Evolutionary conservation across 352 stramenopile genomes (phyloP).

Genomic region (Phytophthora melonis): DNA sequence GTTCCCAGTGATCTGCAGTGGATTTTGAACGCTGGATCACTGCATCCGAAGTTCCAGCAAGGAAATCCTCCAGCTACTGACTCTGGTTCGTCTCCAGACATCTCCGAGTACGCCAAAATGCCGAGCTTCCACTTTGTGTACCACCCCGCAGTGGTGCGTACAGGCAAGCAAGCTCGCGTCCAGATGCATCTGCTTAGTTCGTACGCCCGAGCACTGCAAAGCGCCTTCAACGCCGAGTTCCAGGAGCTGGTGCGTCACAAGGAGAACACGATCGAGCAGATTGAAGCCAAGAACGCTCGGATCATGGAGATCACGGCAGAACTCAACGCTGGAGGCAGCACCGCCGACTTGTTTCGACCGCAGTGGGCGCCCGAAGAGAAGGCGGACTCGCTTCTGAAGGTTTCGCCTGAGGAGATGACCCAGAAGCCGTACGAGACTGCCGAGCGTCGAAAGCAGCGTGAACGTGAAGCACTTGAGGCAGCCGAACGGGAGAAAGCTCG

Average conservation of each 20-base stretch:
- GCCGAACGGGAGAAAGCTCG: constrained; percentile 44
- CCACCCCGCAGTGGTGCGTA: constrained; percentile 85
- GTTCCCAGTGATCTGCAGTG: constrained; percentile 64
- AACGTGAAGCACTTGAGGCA: constrained; percentile 38
- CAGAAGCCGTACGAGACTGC: constrained; percentile 88
- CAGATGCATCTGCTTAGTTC: constrained; percentile 88
- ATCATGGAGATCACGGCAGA: constrained; percentile 90
- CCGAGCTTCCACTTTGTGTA: constrained; percentile 85
- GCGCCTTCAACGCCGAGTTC: constrained; percentile 91
- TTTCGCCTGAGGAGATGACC: constrained; percentile 83
- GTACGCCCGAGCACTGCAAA: constrained; percentile 74
- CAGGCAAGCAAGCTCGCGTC: constrained; percentile 80
- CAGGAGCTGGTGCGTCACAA: constrained; percentile 79
- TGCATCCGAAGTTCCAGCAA: constrained; percentile 49
- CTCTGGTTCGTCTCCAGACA: constrained; percentile 4
- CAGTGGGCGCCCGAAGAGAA: constrained; percentile 68
- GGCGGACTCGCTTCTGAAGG: constrained; percentile 70
- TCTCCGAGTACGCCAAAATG: constrained; percentile 44
- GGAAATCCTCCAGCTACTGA: neutral
- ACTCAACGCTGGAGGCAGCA: constrained; percentile 35
- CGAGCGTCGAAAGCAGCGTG: constrained; percentile 60
- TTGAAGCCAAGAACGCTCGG: constrained; percentile 90
- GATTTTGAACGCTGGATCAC: constrained; percentile 58
- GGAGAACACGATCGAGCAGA: constrained; percentile 83
- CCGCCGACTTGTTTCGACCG: constrained; percentile 58